Base-by-base conservation (phyloP, 2,329 filamentous ascomycete species). In the Hyphodiscus sp. region DNA sequence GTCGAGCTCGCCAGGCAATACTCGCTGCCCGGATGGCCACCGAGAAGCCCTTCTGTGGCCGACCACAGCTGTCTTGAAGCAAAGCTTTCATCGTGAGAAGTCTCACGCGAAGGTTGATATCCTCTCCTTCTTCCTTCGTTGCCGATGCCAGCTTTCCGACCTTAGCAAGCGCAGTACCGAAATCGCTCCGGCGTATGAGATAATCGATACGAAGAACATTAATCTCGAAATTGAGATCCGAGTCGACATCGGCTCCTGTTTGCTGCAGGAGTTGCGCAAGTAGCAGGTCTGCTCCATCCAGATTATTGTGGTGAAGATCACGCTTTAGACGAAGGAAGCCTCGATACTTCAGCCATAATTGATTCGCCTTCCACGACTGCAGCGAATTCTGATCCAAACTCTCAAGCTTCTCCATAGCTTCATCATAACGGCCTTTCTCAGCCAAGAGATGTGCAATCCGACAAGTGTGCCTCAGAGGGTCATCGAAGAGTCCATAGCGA, bases 361-460 rank as follows among this genome's bases (percentile, higher is more conserved):
- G 89, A 58, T 86, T 84, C 18, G 86, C 79, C 68, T 91, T 95
- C 67, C 91, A 80, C 0, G 88, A 85, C 2, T 86, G 83, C 41
- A 88, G 75, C 3, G 79, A 73, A 54, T 85, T 79, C 2, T 77
- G 72, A 49, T 85, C 78, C 18, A 90, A 69, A 26, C 73, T 72
- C 50, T 85, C 78, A 45, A 92, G 72, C 23, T 76, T 74, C 13
- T 73, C 70, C 50, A 85, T 75, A 0, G 87, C 89, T 48, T 87
- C 79, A 20, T 84, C 79, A 64, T 91, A 95, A 30, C 76, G 78
- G 1, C 92, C 91, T 46, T 74, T 77, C 53, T 84, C 80, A 9
- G 81, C 78, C 6, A 86, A 73, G 70, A 84, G 74, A 55, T 85
- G 81, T 1, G 89, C 86, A 52, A 85, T 78, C 4, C 87, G 82